Percentiles rank a stretch among this genome's conserved stretches.
These are phyloP conservation scores for Phylloporus gajari DNA, from an alignment of 1,284 basidiomycete genomes.

Conservation along the genomic window DNA sequence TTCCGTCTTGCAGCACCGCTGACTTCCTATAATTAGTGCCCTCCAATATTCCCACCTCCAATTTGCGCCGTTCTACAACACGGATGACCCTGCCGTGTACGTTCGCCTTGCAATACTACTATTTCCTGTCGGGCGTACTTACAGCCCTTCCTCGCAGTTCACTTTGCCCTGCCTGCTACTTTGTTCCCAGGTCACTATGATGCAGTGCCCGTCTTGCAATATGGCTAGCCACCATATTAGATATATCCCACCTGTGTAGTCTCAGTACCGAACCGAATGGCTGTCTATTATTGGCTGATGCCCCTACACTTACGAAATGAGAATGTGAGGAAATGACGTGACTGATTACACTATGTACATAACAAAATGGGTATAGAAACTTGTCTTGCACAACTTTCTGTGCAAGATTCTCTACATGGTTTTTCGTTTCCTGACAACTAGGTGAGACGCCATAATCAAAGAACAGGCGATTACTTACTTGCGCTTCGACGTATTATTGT, in stretches of 20 bases:
- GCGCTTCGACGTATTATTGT: background rate
- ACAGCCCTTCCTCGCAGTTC: background rate
- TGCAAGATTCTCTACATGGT: background rate
- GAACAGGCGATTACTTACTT: background rate
- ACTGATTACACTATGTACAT: constrained; percentile 1
- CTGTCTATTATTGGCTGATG: background rate
- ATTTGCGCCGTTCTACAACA: background rate
- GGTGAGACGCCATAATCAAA: background rate
- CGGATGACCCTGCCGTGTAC: background rate
- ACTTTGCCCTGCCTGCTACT: background rate
- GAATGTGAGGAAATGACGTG: background rate
- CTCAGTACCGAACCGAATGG: background rate
- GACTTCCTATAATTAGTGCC: no score
- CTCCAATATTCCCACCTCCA: background rate
- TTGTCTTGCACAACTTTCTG: background rate
- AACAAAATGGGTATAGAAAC: background rate
- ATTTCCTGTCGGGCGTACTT: background rate
- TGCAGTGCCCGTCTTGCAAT: background rate
- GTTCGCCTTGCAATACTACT: background rate
- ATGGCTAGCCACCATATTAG: background rate
- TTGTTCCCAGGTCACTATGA: background rate
- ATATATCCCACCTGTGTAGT: background rate
- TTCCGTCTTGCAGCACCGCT: background rate
- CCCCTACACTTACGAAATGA: background rate
- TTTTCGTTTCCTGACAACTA: background rate